Evolutionary conservation across 2,329 filamentous ascomycete species (phyloP).

Genomic region (Arthrobotrys iridis): DNA sequence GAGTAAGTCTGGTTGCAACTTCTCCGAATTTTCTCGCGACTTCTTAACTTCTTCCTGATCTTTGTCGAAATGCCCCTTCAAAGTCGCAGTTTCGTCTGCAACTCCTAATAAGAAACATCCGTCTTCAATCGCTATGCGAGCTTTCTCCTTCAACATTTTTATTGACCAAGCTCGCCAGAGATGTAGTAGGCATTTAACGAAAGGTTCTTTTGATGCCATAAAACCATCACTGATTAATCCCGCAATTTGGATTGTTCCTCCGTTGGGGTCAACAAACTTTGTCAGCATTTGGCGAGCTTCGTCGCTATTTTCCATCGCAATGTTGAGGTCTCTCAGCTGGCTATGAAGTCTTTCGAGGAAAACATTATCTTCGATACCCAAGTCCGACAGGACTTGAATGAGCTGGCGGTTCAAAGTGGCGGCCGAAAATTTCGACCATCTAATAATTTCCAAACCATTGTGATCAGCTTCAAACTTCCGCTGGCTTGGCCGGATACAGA

Average conservation of each 20-base stretch:
- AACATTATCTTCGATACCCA: constrained; percentile 74
- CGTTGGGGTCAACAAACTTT: constrained; percentile 84
- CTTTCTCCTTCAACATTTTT: constrained; percentile 91
- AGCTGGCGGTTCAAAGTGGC: constrained; percentile 90
- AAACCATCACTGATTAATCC: constrained; percentile 83
- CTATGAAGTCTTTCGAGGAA: constrained; percentile 75
- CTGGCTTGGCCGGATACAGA: constrained; percentile 85
- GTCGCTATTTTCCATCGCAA: constrained; percentile 73
- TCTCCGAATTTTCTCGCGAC: constrained; percentile 59
- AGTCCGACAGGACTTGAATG: constrained; percentile 81
- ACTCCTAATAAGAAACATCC: constrained; percentile 90
- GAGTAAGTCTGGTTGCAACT: constrained; percentile 66
- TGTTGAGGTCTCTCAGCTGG: constrained; percentile 75
- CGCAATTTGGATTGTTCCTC: constrained; percentile 78
- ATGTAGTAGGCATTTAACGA: constrained; percentile 78
- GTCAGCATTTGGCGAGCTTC: constrained; percentile 75
- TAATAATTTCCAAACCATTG: constrained; percentile 83
- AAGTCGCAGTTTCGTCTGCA: constrained; percentile 80
- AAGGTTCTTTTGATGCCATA: constrained; percentile 78
- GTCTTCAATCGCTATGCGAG: constrained; percentile 80
- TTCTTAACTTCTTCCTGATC: constrained; percentile 60
- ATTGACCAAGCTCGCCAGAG: constrained; percentile 91
- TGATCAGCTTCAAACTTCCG: constrained; percentile 81
- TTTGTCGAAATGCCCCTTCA: constrained; percentile 75
- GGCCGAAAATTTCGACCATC: constrained; percentile 77